Evolutionary conservation across 2,329 filamentous ascomycete species (phyloP).

Genomic region (Fusarium praegraminearum): DNA sequence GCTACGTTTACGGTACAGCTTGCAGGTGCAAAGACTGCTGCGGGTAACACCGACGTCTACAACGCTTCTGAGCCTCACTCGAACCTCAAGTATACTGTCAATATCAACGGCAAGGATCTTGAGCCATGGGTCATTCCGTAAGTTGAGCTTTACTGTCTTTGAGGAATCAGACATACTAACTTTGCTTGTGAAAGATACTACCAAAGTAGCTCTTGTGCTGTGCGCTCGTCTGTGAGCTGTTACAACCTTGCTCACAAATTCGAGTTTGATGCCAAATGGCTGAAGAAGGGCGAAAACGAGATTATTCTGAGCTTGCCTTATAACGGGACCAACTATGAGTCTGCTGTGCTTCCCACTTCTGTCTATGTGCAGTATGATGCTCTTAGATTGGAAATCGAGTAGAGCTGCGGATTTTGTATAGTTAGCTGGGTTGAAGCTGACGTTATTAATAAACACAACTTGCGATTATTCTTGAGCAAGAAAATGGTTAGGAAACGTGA

Average conservation of each 20-base stretch:
- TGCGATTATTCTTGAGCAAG: neutral
- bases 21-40: slow-evolving; percentile 70
- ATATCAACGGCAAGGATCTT: slow-evolving; percentile 56
- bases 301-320: slow-evolving; percentile 69
- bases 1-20: slow-evolving; percentile 73
- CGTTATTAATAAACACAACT: neutral
- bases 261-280: slow-evolving; percentile 61
- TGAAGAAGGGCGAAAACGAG: slow-evolving; percentile 66
- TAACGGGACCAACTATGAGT: slow-evolving; percentile 70
- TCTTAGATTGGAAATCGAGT: slow-evolving; percentile 67
- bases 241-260: slow-evolving; percentile 73
- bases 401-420: slow-evolving; percentile 3
- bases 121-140: slow-evolving; percentile 69
- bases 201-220: slow-evolving; percentile 65
- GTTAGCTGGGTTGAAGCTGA: neutral
- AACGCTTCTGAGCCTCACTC: slow-evolving; percentile 65
- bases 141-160: slow-evolving; percentile 6
- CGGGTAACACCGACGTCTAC: slow-evolving; percentile 70
- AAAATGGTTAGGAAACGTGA: slow-evolving; percentile 16
- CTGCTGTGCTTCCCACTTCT: slow-evolving; percentile 64
- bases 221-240: slow-evolving; percentile 70
- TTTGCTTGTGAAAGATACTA: slow-evolving; percentile 34
- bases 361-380: slow-evolving; percentile 76
- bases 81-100: slow-evolving; percentile 63
- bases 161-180: neutral